phyloP scores from a whole-genome alignment of 1,284 basidiomycete species.

The Cryptococcus wingfieldii region DNA sequence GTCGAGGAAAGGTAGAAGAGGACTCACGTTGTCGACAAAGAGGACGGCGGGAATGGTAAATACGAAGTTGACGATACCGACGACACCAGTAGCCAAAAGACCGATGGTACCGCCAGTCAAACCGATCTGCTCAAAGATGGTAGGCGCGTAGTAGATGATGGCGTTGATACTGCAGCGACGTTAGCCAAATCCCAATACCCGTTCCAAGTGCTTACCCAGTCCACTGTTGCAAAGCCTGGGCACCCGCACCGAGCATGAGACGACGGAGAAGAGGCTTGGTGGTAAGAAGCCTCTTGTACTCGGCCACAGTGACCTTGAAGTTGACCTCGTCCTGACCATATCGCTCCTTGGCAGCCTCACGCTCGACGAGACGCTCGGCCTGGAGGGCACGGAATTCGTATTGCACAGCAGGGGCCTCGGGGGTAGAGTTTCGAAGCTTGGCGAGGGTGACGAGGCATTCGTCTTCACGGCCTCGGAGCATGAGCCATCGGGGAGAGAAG shows the following conservation, averaged over 20 bases:
- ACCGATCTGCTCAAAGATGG: constrained; percentile 34
- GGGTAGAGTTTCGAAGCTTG: constrained; percentile 57
- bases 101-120: constrained; percentile 28
- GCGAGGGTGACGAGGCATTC: constrained; percentile 66
- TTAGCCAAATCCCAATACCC: neutral
- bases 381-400: constrained; percentile 80
- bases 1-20: neutral
- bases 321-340: constrained; percentile 41
- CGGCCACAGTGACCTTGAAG: constrained; percentile 32
- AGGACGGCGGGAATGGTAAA: constrained; percentile 46
- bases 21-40: constrained; percentile 41
- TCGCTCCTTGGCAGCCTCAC: constrained; percentile 53
- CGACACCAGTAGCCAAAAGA: constrained; percentile 69
- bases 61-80: constrained; percentile 61
- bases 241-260: constrained; percentile 43
- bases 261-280: constrained; percentile 40
- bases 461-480: constrained; percentile 64
- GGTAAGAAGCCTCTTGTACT: constrained; percentile 45
- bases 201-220: constrained; percentile 21
- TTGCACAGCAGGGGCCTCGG: constrained; percentile 61
- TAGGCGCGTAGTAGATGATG: constrained; percentile 45
- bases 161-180: constrained; percentile 25
- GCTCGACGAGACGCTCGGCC: constrained; percentile 69
- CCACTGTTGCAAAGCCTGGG: constrained; percentile 47
- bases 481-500: constrained; percentile 60